Evolutionary conservation across 805 yeast species (phyloP), one percentile per base, ranked within the genome.

Genomic region (Candida wancherniae): DNA sequence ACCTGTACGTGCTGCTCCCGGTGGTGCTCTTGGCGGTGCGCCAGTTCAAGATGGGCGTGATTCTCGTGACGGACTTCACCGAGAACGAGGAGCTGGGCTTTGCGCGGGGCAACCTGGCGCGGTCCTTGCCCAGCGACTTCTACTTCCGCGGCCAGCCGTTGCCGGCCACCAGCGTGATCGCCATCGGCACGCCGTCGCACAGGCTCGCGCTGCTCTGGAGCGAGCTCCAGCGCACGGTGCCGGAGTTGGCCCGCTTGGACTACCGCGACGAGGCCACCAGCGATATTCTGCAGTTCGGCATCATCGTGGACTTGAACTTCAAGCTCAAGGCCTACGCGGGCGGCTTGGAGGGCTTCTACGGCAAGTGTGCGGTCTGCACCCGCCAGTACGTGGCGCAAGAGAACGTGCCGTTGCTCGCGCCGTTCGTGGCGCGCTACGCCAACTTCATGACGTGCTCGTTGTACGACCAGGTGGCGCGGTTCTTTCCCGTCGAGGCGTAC

Each of bases 11-110:
- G 20, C 21, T 17, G 24, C 19, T 43, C n/a, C 47, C 47, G 6
- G 45, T 43, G 15, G 34, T 40, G n/a, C 21, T 36, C 7, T 28
- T 44, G 27, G 41, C 44, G 3, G 26, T 33, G n/a, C 32, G 31
- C 10, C 22, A 26, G 15, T 21, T 34, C 13, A 16, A 20, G 9
- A 13, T 17, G 8, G 40, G 37, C 11, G 33, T 44, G 9, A 35
- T 45, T 15, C 25, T 44, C 6, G 48, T 45, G 21, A 44, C 50
- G 5, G 50, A 45, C 19, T 45, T 45, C 23, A 38, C 48, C 25
- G 23, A 30, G 28, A 32, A 37, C 18, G 12, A 24, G 7, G 36
- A 32, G 10, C 34, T 34, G 33, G 36, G 31, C 3, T 33, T 32
- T 24, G 32, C 30, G 11, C 23, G 24, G 6, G 33, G 26, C 7